Base-by-base conservation (phyloP, 768 basidiomycete species). In the Artomyces pyxidatus region DNA sequence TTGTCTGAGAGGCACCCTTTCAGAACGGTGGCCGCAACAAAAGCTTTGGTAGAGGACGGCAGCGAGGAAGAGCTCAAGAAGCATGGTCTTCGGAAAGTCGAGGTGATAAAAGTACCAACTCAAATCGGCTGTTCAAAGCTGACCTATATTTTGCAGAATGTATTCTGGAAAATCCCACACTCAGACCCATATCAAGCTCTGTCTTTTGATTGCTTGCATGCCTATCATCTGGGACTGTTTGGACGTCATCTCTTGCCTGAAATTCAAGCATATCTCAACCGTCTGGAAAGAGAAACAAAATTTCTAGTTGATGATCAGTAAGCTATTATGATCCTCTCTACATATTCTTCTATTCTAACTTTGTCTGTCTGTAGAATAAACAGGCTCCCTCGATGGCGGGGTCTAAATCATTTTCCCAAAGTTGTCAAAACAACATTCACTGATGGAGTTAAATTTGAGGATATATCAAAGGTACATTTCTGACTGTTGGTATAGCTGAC, bases 201-300 rank as follows among this genome's bases (percentile, higher is more conserved):
- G 6, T 53, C 52, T 27, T 57, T 26, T 10, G 55, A 57, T 39
- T 3, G 39, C 11, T 39, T 57, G 0, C 56, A 57, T 46, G 47
- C 49, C 17, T 50, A 50, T 30, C 45, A 57, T 37, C 40, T 25
- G 21, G 56, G 56, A 8, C 17, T 54, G 10, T 57, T 42, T 27
- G 43, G 47, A 4, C 32, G 51, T 38, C 55, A 57, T 21, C 43
- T 54, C 14, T 54, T 44, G 32, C 10, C 10, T n/a, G 32, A 10
- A n/a, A n/a, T 35, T n/a, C 10, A 35, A n/a, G n/a, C 10, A n/a
- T 10, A 35, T 11, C 11, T 35, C 10, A n/a, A 35, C 11, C 11
- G 11, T n/a, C 11, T n/a, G 10, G 32, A n/a, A 11, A 10, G 32
- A 35, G 11, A 35, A 35, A n/a, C 32, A 1, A 35, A 11, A n/a